Base-by-base conservation (phyloP, 1,139 yeast genomes). In the Yamadazyma songkhlaensis region DNA sequence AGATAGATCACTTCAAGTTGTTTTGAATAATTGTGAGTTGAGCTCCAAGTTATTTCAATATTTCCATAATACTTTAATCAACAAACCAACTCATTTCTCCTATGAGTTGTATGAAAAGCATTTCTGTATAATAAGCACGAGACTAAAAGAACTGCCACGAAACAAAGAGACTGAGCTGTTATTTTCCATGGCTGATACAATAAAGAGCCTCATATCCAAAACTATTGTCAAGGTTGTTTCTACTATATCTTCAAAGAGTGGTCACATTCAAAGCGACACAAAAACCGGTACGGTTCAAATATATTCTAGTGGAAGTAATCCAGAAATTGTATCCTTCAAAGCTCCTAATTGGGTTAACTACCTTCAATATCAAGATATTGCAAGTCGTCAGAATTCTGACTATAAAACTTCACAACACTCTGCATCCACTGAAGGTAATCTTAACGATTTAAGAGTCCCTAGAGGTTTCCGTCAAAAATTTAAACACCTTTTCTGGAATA, bases 41-140 rank as follows among this genome's bases (percentile, higher is more conserved):
- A 27, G 20, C 24, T 10, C 26, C 8, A 21, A 34, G 9, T 9
- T 37, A 7, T 23, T 37, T 9, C 30, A 30, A 24, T 33, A 30
- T 24, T 37, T 37, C 17, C 20, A 37, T 10, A 26, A 17, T n/a
- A 12, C 32, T 3, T 12, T 37, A 10, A 12, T 8, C 9, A 15
- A 39, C 9, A 17, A 25, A 6, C 50, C 50, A 6, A 27, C 37
- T 3, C 40, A 42, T 25, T 48, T 48, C 20, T 45, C 50, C 3
- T 37, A 43, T 28, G 46, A 39, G 13, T 5, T 40, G 10, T 47
- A 38, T 28, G 12, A 23, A 8, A 22, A 15, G 9, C 35, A 41
- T 12, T 33, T 37, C 20, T 14, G 15, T 6, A 26, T 41, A 14
- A 8, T 41, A 4, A 17, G 30, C 12, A 3, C 24, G 6, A 37